Evolutionary conservation across 2,329 filamentous ascomycete genomes (phyloP), one percentile per base, ranked within the genome.

Genomic region (Blastomyces gilchristii): DNA sequence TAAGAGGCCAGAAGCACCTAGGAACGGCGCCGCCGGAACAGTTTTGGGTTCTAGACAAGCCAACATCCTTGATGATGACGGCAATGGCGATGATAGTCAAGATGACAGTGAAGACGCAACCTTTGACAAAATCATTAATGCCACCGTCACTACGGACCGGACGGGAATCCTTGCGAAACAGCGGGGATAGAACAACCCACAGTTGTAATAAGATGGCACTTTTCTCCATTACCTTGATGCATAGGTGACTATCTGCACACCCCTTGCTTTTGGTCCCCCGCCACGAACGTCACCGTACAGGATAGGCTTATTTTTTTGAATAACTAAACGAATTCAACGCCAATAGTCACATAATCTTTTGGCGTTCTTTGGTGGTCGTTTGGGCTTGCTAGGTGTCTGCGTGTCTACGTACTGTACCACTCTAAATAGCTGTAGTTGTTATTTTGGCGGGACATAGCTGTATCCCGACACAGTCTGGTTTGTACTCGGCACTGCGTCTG

Each of bases 121-220:
- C 57, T 96, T 97, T 71, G 93, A 97, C 71, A 88, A 88, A 68
- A 95, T 99, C 74, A 96, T 97, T 71, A 86, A 92, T 69, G 93
- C 94, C 0, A 93, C 90, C 2, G 91, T 91, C 0, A 85, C 95
- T 22, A 97, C 92, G 0, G 93, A 97, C 73, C 85, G 88, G 62
- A 89, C 89, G 14, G 93, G 93, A 0, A 87, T 88, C 54, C 78
- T 81, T 50, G 82, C 84, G 1, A 85, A 84, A 68, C 81, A 87
- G 72, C 78, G 81, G 60, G 79, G 82, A 49, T 59, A 59, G 22
- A 16, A 52, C 25, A 25, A 28, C 12, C 16, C 4, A 28, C 22
- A 52, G 9, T 12, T 11, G 31, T 8, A 47, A 25, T 4, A 47
- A 16, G 1, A 47, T 59, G 54, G 22, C 28, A 28, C 28, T 37